These are phyloP conservation scores for Mucor velutinosus DNA, from an alignment of 371 early-diverging fungal genomes.

Conservation along the genomic window DNA sequence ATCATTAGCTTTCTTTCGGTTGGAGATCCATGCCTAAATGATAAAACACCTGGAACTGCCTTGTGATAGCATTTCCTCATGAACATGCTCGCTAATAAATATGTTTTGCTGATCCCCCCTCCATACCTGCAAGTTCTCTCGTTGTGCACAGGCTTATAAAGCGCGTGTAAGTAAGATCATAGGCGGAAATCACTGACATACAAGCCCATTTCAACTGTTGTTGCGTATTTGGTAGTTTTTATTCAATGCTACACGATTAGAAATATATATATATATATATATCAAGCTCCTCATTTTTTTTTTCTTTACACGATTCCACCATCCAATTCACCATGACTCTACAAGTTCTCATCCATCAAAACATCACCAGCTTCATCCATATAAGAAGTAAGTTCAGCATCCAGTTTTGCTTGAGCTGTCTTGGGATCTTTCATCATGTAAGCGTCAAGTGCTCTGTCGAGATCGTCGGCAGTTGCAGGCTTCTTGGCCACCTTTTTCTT, in stretches of 20 bases:
- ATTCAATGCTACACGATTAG: background rate
- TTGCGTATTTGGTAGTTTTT: background rate
- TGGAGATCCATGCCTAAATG: no score
- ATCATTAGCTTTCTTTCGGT: no score
- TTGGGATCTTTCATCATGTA: slow-evolving; percentile 59
- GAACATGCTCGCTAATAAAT: no score
- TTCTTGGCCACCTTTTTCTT: slow-evolving; percentile 22
- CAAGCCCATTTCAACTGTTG: no score
- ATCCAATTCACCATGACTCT: background rate
- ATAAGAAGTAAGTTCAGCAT: slow-evolving; percentile 45
- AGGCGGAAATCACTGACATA: no score
- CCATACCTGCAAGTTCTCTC: no score
- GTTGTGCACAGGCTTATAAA: no score
- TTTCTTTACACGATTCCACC: background rate
- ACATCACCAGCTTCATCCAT: slow-evolving; percentile 43
- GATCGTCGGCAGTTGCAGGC: slow-evolving; percentile 31
- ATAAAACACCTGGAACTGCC: no score
- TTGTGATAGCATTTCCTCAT: no score
- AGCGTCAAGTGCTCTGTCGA: slow-evolving; percentile 45
- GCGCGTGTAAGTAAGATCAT: no score
- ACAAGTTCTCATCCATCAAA: slow-evolving; percentile 19
- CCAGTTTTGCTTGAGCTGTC: slow-evolving; percentile 46
- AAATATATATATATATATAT: background rate
- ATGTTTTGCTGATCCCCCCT: no score
- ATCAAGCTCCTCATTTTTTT: no score